These are phyloP conservation scores for Candida yuanshanica DNA, from an alignment of 805 yeast genomes.

Conservation along the genomic window DNA sequence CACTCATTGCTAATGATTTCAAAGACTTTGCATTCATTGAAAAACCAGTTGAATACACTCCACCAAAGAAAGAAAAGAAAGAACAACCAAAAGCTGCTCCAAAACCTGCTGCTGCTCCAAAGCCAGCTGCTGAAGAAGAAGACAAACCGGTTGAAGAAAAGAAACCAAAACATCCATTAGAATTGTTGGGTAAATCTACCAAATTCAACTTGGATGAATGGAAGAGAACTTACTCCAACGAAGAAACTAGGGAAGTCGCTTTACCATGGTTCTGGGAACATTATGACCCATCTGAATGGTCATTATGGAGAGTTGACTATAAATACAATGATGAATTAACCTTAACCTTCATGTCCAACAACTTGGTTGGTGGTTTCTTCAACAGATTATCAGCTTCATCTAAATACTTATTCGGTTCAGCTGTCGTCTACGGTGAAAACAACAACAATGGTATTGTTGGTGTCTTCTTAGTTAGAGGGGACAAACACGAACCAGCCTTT, in stretches of 20 bases:
- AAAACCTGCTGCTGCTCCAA: slow-evolving; percentile 33
- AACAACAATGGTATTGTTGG: slow-evolving; percentile 97
- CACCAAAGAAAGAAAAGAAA: slow-evolving; percentile 66
- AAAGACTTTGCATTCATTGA: slow-evolving; percentile 53
- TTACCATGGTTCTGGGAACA: slow-evolving; percentile 98
- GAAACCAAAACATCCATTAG: slow-evolving; percentile 91
- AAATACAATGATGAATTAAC: slow-evolving; percentile 98
- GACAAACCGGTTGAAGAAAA: slow-evolving; percentile 48
- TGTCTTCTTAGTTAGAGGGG: slow-evolving; percentile 93
- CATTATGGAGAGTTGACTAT: slow-evolving; percentile 92
- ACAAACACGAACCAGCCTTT: slow-evolving; percentile 85
- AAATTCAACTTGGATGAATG: slow-evolving; percentile 77
- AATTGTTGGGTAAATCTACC: slow-evolving; percentile 66
- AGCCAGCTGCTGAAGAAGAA: slow-evolving; percentile 30
- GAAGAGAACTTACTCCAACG: slow-evolving; percentile 96
- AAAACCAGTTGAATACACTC: slow-evolving; percentile 59
- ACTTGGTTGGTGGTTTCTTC: slow-evolving; percentile 97
- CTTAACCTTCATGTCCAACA: slow-evolving; percentile 95
- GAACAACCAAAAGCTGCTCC: slow-evolving; percentile 28
- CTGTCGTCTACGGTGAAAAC: slow-evolving; percentile 97
- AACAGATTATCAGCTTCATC: slow-evolving; percentile 87
- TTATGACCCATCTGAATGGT: slow-evolving; percentile 90
- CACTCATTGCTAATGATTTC: slow-evolving; percentile 42
- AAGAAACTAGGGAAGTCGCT: slow-evolving; percentile 91
- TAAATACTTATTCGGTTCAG: slow-evolving; percentile 89